Conservation (phyloP, 805 yeast genomes). For the Teunomyces lycoperdinae region DNA sequence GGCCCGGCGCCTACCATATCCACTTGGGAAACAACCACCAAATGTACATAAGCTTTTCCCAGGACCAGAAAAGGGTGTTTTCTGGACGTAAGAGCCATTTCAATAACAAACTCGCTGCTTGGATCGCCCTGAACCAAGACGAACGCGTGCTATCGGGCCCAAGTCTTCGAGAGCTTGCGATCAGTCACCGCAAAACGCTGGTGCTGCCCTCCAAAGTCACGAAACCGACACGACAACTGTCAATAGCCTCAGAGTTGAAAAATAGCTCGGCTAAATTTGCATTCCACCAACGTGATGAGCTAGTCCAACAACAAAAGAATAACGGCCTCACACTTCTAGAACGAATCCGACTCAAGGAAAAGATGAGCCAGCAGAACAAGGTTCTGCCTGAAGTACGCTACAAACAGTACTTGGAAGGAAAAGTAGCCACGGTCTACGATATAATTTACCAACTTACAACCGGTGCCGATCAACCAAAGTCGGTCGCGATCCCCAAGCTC, state of each 20-base stretch:
- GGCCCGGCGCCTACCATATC: constrained; percentile 13
- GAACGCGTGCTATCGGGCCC: background rate
- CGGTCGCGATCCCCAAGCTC: constrained; percentile 23
- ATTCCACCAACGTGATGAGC: constrained; percentile 17
- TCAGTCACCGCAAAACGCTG: background rate
- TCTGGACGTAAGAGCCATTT: constrained; percentile 18
- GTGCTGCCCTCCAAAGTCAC: constrained; percentile 8
- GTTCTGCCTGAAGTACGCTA: constrained; percentile 20
- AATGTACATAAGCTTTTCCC: constrained; percentile 9
- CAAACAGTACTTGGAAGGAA: constrained; percentile 22
- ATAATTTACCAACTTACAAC: constrained; percentile 27
- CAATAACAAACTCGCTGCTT: constrained; percentile 13
- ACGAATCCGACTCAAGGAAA: constrained; percentile 38
- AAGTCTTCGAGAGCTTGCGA: background rate
- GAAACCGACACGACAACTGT: constrained; percentile 6
- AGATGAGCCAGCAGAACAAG: constrained; percentile 9
- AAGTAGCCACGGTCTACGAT: constrained; percentile 31
- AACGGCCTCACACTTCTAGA: constrained; percentile 36
- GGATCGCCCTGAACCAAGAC: constrained; percentile 19
- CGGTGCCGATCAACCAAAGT: constrained; percentile 1
- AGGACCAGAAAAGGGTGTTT: constrained; percentile 1
- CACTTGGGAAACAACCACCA: constrained; percentile 3
- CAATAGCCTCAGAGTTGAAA: constrained; percentile 15
- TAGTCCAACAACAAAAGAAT: constrained; percentile 13
- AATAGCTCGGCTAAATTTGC: constrained; percentile 36